A percentile compares a stretch with the other conserved stretches of the same genome.
These are phyloP conservation scores for Globisporangium rhizosaccharum DNA, from an alignment of 352 stramenopile species.

Conservation along the genomic window DNA sequence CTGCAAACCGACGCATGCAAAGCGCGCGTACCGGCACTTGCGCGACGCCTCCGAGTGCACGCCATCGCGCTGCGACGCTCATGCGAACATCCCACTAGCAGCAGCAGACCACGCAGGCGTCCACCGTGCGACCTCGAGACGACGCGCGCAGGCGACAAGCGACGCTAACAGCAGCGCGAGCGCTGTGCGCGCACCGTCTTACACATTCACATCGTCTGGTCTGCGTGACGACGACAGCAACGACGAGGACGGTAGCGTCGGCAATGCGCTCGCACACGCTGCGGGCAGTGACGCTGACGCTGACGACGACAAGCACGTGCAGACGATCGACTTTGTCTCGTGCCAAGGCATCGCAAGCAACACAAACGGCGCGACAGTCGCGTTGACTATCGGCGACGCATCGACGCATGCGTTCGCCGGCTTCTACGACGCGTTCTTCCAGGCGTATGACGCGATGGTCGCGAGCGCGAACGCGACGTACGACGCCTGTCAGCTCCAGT, in stretches of 20 bases:
- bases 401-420: constrained; percentile 36
- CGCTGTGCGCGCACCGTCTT: constrained; percentile 14
- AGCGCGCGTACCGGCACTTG: constrained; percentile 34
- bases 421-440: constrained; percentile 54
- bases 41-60: constrained; percentile 31
- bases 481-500: constrained; percentile 64
- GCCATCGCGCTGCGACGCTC: constrained; percentile 14
- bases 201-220: constrained; percentile 18
- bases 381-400: constrained; percentile 40
- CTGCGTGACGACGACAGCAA: constrained; percentile 7
- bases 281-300: constrained; percentile 14
- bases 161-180: neutral
- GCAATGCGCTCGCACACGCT: constrained; percentile 25
- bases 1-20: constrained; percentile 44
- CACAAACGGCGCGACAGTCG: constrained; percentile 27
- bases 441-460: constrained; percentile 61
- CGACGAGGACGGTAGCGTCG: constrained; percentile 11
- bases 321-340: constrained; percentile 44
- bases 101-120: neutral
- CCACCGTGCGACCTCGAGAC: too few relatives aligned
- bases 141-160: neutral
- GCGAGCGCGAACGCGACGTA: constrained; percentile 38
- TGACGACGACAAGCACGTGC: constrained; percentile 35
- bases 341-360: constrained; percentile 20
- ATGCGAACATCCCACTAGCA: too few relatives aligned